A percentile compares a stretch with the other conserved stretches of the same genome.
phyloP scores from a whole-genome alignment of 2,329 filamentous ascomycete species.

The Ophiostoma novo-ulmi region DNA sequence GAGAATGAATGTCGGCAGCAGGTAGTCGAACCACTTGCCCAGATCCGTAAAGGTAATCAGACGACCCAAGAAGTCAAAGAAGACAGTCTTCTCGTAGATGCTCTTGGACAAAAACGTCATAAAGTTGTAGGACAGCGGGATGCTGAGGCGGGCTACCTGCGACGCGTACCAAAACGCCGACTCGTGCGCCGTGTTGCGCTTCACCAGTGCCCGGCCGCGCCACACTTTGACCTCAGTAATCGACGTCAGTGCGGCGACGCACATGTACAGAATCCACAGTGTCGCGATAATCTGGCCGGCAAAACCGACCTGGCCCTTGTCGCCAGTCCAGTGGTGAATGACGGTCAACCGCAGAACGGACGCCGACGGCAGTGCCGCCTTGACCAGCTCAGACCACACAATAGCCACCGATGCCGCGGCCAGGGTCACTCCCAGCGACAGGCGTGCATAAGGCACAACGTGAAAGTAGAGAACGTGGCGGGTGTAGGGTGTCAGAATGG shows the following conservation, averaged over 20 bases:
- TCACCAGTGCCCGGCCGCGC: slow-evolving; percentile 87
- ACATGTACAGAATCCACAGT: slow-evolving; percentile 95
- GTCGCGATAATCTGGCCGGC: slow-evolving; percentile 79
- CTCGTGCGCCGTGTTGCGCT: slow-evolving; percentile 85
- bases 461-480: slow-evolving; percentile 74
- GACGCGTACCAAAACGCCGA: slow-evolving; percentile 94
- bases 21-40: slow-evolving; percentile 75
- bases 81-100: slow-evolving; percentile 72
- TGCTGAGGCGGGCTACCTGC: slow-evolving; percentile 85
- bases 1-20: slow-evolving; percentile 84
- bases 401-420: slow-evolving; percentile 73
- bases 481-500: slow-evolving; percentile 70
- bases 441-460: slow-evolving; percentile 62
- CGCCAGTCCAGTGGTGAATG: slow-evolving; percentile 67
- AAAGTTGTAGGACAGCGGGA: slow-evolving; percentile 94
- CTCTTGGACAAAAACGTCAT: slow-evolving; percentile 74
- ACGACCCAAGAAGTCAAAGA: slow-evolving; percentile 79
- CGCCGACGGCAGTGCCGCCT: slow-evolving; percentile 69
- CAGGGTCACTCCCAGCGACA: slow-evolving; percentile 62
- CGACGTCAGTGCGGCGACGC: slow-evolving; percentile 76
- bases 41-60: slow-evolving; percentile 79
- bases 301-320: slow-evolving; percentile 73
- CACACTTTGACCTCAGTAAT: slow-evolving; percentile 95
- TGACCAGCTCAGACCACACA: slow-evolving; percentile 90
- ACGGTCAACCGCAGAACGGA: slow-evolving; percentile 65